Evolutionary conservation across 176 grass and related monocot species (phyloP).

Genomic region (Rhynchospora tenuis): DNA sequence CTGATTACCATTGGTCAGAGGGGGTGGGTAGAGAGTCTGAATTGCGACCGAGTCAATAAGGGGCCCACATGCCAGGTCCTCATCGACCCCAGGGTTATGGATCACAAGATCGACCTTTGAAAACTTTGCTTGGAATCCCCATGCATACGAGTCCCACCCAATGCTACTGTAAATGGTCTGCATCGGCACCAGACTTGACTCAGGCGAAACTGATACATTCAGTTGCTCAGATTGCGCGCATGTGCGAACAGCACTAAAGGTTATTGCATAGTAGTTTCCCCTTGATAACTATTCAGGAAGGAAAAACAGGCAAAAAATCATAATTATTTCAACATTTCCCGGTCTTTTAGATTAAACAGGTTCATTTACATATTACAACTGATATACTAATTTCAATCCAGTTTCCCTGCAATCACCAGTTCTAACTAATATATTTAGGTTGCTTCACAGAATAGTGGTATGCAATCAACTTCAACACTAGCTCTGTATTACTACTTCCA

Average conservation of each 20-base stretch:
- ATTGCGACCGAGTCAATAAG: constrained; percentile 76
- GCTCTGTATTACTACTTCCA: neutral
- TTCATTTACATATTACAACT: neutral
- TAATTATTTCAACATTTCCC: neutral
- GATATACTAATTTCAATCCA: neutral
- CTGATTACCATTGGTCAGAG: constrained; percentile 7
- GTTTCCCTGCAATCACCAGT: neutral
- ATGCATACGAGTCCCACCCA: constrained; percentile 84
- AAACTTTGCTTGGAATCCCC: constrained; percentile 65
- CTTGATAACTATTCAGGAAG: neutral
- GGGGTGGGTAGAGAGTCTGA: constrained; percentile 48
- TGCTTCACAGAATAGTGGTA: neutral
- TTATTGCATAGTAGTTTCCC: constrained; percentile 70
- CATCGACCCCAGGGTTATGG: constrained; percentile 77
- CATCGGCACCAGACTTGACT: constrained; percentile 55
- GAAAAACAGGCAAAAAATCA: neutral
- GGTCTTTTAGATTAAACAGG: neutral
- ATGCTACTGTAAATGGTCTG: constrained; percentile 76
- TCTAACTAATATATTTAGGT: neutral
- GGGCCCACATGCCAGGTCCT: constrained; percentile 72
- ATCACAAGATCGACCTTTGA: constrained; percentile 39
- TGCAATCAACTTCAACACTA: neutral
- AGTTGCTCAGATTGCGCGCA: constrained; percentile 70
- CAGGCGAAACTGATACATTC: constrained; percentile 64
- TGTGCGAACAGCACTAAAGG: constrained; percentile 74